Percentiles rank a stretch among this genome's conserved stretches.
Evolutionary conservation across 1,139 yeast genomes (phyloP).

Genomic region (Blastobotrys arbuscula): DNA sequence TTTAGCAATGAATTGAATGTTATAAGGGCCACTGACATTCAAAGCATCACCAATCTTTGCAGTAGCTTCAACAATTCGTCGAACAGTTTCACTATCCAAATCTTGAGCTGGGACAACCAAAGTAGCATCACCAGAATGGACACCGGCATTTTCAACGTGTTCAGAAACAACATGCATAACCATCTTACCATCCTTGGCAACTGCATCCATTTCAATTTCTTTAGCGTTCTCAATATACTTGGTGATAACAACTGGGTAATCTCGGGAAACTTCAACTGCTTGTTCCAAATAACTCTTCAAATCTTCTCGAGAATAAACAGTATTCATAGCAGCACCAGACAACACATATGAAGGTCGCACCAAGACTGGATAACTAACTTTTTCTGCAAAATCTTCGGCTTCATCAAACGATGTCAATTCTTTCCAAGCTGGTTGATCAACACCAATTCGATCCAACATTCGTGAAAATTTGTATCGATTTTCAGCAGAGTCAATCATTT

Average conservation of each 20-base stretch:
- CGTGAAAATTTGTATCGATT: constrained; percentile 97
- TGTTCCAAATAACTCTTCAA: constrained; percentile 82
- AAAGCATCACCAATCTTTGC: constrained; percentile 95
- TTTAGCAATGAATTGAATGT: constrained; percentile 92
- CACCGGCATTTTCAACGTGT: constrained; percentile 99
- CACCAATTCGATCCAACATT: constrained; percentile 94
- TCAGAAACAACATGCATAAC: constrained; percentile 98
- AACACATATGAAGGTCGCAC: constrained; percentile 97
- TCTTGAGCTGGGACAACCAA: constrained; percentile 96
- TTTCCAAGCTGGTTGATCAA: constrained; percentile 99
- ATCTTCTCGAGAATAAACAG: constrained; percentile 86
- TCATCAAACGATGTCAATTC: constrained; percentile 91
- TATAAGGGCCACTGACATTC: constrained; percentile 97
- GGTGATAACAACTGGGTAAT: constrained; percentile 95
- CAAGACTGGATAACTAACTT: constrained; percentile 89
- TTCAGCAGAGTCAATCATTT: constrained; percentile 97
- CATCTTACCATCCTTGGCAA: constrained; percentile 90
- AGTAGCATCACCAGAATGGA: constrained; percentile 99
- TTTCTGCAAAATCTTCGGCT: constrained; percentile 88
- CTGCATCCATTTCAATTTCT: constrained; percentile 99
- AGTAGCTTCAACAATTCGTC: constrained; percentile 88
- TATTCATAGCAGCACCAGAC: constrained; percentile 99
- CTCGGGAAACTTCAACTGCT: constrained; percentile 97
- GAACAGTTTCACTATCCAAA: constrained; percentile 84
- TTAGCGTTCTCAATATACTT: constrained; percentile 96